Evolutionary conservation across 805 yeast species (phyloP).

Genomic region (Candida corydali): DNA sequence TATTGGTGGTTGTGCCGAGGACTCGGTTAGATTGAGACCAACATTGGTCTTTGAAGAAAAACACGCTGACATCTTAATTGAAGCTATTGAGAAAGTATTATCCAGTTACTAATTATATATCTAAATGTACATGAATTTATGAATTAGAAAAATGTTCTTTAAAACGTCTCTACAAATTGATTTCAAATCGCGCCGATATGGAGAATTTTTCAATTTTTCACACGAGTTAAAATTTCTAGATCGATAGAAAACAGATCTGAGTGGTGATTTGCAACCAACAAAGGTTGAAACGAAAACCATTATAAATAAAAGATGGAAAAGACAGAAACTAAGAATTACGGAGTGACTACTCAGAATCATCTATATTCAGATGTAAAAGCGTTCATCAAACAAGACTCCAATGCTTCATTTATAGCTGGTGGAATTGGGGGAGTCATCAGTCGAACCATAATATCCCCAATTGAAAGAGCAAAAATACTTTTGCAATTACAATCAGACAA

Average conservation of each 20-base stretch:
- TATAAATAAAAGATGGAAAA: conserved; percentile 1
- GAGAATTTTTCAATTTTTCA: not conserved
- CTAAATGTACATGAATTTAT: not conserved
- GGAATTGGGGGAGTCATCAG: conserved; percentile 79
- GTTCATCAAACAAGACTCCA: conserved; percentile 44
- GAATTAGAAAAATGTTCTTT: too few species aligned
- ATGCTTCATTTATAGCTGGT: conserved; percentile 65
- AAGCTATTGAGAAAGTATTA: conserved; percentile 35
- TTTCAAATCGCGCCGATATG: too few species aligned
- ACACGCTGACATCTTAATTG: conserved; percentile 68
- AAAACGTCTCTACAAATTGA: too few species aligned
- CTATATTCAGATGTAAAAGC: conserved; percentile 13
- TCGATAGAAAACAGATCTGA: too few species aligned
- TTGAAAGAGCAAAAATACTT: conserved; percentile 89
- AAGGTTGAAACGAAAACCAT: conserved; percentile 2
- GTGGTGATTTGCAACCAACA: conserved; percentile 1
- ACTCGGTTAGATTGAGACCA: conserved; percentile 78
- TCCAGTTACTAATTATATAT: conserved; percentile 22
- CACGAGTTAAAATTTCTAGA: not conserved
- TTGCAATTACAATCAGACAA: conserved; percentile 80
- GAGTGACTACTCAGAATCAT: not conserved
- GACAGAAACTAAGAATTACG: too few species aligned
- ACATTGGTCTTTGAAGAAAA: conserved; percentile 72
- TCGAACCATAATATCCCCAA: conserved; percentile 89
- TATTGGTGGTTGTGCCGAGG: conserved; percentile 82